Percentiles rank a stretch among this genome's conserved stretches.
These are phyloP conservation scores for Leccinum variicolor DNA, from an alignment of 768 basidiomycete species.

Conservation along the genomic window DNA sequence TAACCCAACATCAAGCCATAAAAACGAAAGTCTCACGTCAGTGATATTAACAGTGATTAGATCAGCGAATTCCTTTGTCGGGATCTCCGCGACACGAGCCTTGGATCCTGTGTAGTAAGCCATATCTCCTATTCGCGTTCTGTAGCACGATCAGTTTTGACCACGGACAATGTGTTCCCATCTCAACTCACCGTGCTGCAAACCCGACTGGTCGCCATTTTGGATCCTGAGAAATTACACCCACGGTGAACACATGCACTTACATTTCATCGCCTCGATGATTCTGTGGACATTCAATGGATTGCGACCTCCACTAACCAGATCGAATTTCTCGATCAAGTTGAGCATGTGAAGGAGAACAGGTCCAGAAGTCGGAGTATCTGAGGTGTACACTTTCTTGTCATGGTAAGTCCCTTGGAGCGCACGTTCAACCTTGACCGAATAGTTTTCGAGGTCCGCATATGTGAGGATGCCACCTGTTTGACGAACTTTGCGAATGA, in stretches of 20 bases:
- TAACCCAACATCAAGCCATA: slow-evolving; percentile 4
- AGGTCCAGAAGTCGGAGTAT: slow-evolving; percentile 85
- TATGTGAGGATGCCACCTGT: slow-evolving; percentile 81
- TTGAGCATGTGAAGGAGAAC: slow-evolving; percentile 94
- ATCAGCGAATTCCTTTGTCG: slow-evolving; percentile 66
- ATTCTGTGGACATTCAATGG: slow-evolving; percentile 72
- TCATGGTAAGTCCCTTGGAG: slow-evolving; percentile 75
- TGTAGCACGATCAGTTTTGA: slow-evolving; percentile 29
- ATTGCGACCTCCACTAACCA: slow-evolving; percentile 48
- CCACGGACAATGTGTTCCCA: slow-evolving; percentile 8
- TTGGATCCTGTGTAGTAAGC: slow-evolving; percentile 53
- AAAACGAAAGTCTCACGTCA: slow-evolving; percentile 55
- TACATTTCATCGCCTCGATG: slow-evolving; percentile 83
- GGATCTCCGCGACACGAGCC: slow-evolving; percentile 56
- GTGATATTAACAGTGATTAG: slow-evolving; percentile 66
- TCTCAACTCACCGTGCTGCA: slow-evolving; percentile 48
- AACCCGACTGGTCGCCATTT: slow-evolving; percentile 49
- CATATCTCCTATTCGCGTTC: slow-evolving; percentile 83
- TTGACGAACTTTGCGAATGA: slow-evolving; percentile 64
- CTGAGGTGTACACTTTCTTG: slow-evolving; percentile 78
- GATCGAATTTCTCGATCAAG: slow-evolving; percentile 70
- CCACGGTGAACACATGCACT: slow-evolving; percentile 28
- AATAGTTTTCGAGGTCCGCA: slow-evolving; percentile 70
- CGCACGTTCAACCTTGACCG: slow-evolving; percentile 66
- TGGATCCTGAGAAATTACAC: slow-evolving; percentile 3